Evolutionary conservation across 164 flowering plant species (phyloP).

Genomic region (Protea cynaroides): DNA sequence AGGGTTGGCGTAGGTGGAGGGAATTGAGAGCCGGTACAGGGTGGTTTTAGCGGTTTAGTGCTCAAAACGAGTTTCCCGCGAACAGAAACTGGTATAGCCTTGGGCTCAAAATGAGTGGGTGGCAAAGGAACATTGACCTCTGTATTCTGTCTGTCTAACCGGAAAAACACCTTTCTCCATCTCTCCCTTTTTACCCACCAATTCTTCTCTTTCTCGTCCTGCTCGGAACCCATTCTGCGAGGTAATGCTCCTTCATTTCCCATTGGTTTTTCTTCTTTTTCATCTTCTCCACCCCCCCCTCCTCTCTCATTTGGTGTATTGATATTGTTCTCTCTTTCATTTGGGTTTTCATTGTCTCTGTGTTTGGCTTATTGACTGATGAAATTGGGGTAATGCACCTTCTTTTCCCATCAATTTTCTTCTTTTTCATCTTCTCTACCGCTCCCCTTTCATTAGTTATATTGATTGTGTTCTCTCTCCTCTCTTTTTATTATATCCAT

Average conservation of each 20-base stretch:
- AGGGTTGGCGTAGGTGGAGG: neutral
- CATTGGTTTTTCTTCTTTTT: neutral
- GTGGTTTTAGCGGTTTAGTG: conserved; percentile 1
- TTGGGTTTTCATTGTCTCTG: too few relatives aligned
- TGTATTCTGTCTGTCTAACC: neutral
- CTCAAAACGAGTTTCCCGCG: conserved; percentile 13
- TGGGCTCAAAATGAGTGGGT: neutral
- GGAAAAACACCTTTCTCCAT: neutral
- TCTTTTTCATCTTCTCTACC: neutral
- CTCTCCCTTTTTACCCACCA: too few relatives aligned
- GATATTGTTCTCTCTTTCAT: neutral
- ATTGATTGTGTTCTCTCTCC: neutral
- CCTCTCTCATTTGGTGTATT: too few relatives aligned
- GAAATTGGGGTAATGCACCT: conserved; percentile 3
- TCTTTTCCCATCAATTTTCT: neutral
- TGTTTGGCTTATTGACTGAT: too few relatives aligned
- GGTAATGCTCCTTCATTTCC: conserved; percentile 1
- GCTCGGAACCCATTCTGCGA: conserved; percentile 1
- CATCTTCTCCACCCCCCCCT: neutral
- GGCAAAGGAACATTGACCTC: neutral
- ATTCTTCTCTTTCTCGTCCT: neutral
- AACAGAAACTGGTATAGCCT: neutral
- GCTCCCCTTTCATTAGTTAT: too few relatives aligned
- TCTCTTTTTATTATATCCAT: neutral
- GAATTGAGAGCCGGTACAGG: neutral